Percentiles rank a stretch among this genome's conserved stretches.
Evolutionary conservation across 129 eudicot species (phyloP).

Genomic region (Cynara cardunculus): DNA sequence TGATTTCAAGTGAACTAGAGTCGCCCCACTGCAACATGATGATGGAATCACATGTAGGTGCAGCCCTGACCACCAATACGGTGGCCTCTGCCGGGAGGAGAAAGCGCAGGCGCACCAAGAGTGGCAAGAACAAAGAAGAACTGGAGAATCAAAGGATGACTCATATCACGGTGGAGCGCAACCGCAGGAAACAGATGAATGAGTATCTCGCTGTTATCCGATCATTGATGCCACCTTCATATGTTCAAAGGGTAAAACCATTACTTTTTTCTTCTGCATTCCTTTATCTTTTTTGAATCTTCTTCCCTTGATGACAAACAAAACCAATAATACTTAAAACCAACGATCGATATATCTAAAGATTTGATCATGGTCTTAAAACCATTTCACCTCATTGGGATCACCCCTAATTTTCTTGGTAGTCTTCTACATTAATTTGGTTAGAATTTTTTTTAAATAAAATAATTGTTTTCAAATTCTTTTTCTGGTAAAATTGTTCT

Average conservation of each 20-base stretch:
- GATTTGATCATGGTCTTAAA: neutral
- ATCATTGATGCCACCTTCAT: conserved; percentile 72
- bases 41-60: neutral
- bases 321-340: neutral
- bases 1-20: neutral
- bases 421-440: neutral
- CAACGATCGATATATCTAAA: neutral
- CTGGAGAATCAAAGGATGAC: conserved; percentile 86
- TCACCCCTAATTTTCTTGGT: neutral
- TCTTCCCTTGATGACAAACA: neutral
- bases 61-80: conserved; percentile 15
- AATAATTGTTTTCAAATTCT: neutral
- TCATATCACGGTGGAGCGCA: conserved; percentile 84
- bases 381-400: neutral
- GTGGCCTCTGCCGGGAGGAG: conserved; percentile 23
- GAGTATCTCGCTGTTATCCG: conserved; percentile 70
- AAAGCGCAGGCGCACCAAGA: conserved; percentile 44
- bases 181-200: conserved; percentile 86
- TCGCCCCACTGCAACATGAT: neutral
- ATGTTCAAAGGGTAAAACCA: conserved; percentile 61
- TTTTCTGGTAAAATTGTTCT: neutral
- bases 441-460: neutral
- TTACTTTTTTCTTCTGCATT: neutral
- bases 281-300: neutral
- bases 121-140: conserved; percentile 66